Conservation (phyloP, 305 asterid species). For the Salvia sclarea region DNA sequence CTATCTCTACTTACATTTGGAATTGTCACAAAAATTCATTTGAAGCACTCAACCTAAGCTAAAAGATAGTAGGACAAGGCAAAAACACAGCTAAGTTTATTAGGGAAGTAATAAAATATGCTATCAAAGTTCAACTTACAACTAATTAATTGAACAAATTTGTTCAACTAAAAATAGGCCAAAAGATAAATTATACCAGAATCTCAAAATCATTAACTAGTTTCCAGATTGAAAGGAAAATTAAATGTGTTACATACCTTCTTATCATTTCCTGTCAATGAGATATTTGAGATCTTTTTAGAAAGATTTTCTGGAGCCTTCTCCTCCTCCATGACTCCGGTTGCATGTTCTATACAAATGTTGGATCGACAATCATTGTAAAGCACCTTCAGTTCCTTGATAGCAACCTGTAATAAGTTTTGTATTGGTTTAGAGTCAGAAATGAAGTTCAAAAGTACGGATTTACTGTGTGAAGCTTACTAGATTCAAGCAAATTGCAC, state of each 20-base stretch:
- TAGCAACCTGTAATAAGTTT: slow-evolving; percentile 48
- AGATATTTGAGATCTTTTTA: slow-evolving; percentile 62
- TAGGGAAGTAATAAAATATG: background rate
- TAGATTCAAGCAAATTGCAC: slow-evolving; percentile 15
- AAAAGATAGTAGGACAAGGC: no score
- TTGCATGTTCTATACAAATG: slow-evolving; percentile 93
- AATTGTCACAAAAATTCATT: background rate
- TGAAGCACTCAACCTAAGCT: background rate
- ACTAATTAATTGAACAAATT: background rate
- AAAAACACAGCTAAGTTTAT: no score
- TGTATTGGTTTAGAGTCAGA: slow-evolving; percentile 1
- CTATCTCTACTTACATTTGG: background rate
- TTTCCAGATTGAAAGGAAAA: slow-evolving; percentile 5
- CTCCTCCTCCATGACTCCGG: slow-evolving; percentile 86
- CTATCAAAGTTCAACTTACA: background rate
- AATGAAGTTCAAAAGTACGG: slow-evolving; percentile 10
- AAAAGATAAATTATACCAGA: background rate
- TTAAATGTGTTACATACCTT: slow-evolving; percentile 50
- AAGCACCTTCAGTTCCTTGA: slow-evolving; percentile 72
- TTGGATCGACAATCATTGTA: slow-evolving; percentile 69
- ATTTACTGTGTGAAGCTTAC: slow-evolving; percentile 18
- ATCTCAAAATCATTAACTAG: background rate
- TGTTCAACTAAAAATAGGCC: background rate
- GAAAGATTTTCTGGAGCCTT: slow-evolving; percentile 88
- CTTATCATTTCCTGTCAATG: slow-evolving; percentile 71